Evolutionary conservation across 164 flowering plant genomes (phyloP).

Genomic region (Hamamelis virginiana): DNA sequence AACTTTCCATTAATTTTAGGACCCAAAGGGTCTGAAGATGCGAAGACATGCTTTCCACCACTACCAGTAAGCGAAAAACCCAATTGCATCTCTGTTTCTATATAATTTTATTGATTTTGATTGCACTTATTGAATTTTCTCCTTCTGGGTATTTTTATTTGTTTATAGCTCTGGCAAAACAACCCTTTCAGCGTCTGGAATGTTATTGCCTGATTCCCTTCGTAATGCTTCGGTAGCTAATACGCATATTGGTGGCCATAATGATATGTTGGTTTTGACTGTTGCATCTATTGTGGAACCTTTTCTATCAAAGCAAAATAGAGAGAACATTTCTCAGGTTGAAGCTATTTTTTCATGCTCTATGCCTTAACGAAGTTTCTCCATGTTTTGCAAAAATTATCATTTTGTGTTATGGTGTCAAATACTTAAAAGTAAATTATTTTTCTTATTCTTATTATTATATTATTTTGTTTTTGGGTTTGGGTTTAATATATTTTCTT

Average conservation of each 20-base stretch:
- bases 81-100: no score
- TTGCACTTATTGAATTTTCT: slow-evolving; percentile 2
- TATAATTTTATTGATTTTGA: neutral
- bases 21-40: slow-evolving; percentile 92
- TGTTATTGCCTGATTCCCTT: slow-evolving; percentile 55
- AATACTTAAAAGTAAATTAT: no score
- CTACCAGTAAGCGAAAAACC: slow-evolving; percentile 49
- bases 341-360: neutral
- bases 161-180: slow-evolving; percentile 70
- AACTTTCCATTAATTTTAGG: slow-evolving; percentile 41
- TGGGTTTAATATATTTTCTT: slow-evolving; percentile 8
- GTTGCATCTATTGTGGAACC: slow-evolving; percentile 85
- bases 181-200: slow-evolving; percentile 85
- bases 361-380: no score
- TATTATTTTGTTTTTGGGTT: slow-evolving; percentile 2
- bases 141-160: slow-evolving; percentile 3
- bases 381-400: no score
- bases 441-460: no score
- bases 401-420: no score
- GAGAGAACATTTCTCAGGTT: slow-evolving; percentile 44
- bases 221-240: slow-evolving; percentile 18
- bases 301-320: slow-evolving; percentile 49
- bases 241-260: slow-evolving; percentile 15
- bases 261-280: slow-evolving; percentile 47
- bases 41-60: slow-evolving; percentile 77